phyloP scores from a whole-genome alignment of 139 green algal species.

The Picochlorum sp. region DNA sequence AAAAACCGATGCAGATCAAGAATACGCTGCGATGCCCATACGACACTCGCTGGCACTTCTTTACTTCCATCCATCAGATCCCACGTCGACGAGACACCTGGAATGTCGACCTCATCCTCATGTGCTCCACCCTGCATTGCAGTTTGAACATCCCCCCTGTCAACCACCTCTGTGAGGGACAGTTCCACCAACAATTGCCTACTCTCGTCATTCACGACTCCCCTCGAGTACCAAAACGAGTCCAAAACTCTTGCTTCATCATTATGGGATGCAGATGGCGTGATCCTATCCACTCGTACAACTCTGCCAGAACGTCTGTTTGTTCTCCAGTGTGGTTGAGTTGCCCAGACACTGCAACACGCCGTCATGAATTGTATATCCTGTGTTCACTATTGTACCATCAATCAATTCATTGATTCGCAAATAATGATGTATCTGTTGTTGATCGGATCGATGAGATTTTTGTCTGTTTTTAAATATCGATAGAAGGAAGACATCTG shows the following conservation, averaged over 20 bases:
- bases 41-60: not conserved
- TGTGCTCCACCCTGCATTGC: not conserved
- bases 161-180: not conserved
- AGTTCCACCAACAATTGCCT: not conserved
- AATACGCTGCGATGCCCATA: slow-evolving; percentile 31
- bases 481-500: too few relatives aligned
- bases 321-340: too few relatives aligned
- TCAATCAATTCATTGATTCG: too few relatives aligned
- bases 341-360: too few relatives aligned
- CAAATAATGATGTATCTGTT: too few relatives aligned
- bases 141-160: not conserved
- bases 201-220: not conserved
- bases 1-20: slow-evolving; percentile 50
- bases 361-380: too few relatives aligned
- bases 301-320: too few relatives aligned
- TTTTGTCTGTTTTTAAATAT: too few relatives aligned
- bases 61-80: not conserved
- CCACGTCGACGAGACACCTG: slow-evolving; percentile 6
- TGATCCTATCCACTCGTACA: too few relatives aligned
- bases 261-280: too few relatives aligned
- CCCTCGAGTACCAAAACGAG: slow-evolving; percentile 8
- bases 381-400: too few relatives aligned
- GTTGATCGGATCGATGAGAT: too few relatives aligned
- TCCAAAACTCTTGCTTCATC: not conserved
- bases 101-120: not conserved